phyloP scores from a whole-genome alignment of 805 yeast species.

The Schwanniomyces vanrijiae region DNA sequence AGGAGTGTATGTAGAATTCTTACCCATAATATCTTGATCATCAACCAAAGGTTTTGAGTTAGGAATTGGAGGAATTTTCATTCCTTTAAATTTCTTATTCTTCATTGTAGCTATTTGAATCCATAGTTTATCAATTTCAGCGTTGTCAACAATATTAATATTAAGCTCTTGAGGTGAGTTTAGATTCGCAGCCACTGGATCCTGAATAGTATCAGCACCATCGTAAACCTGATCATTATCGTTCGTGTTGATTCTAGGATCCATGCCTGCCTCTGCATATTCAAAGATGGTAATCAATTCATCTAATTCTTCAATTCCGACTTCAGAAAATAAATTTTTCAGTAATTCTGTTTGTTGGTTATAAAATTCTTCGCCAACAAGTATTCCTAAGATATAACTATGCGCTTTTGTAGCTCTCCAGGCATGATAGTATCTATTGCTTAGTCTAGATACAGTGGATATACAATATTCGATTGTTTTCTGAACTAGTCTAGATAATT shows the following conservation, averaged over 20 bases:
- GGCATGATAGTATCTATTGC: slow-evolving; percentile 63
- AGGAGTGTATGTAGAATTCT: background rate
- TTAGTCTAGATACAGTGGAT: slow-evolving; percentile 39
- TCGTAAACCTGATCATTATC: background rate
- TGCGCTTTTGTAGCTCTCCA: slow-evolving; percentile 67
- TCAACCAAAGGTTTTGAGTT: background rate
- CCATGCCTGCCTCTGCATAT: background rate
- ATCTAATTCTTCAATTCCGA: background rate
- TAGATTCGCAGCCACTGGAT: background rate
- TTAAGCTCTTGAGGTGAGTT: background rate
- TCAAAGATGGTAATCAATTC: slow-evolving; percentile 1
- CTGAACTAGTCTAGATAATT: slow-evolving; percentile 24
- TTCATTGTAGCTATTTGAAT: slow-evolving; percentile 26
- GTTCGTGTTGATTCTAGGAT: background rate
- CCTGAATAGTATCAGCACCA: background rate
- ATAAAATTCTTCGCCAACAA: slow-evolving; percentile 30
- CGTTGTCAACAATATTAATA: slow-evolving; percentile 13
- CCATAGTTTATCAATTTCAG: slow-evolving; percentile 39
- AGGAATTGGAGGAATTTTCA: background rate
- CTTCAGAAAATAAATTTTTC: background rate
- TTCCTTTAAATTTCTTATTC: slow-evolving; percentile 3
- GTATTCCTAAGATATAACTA: slow-evolving; percentile 34
- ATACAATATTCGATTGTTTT: slow-evolving; percentile 16
- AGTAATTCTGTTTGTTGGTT: background rate
- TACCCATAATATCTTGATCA: background rate